Base-by-base conservation (phyloP, 2,329 filamentous ascomycete genomes). In the Pseudopithomyces maydicus region DNA sequence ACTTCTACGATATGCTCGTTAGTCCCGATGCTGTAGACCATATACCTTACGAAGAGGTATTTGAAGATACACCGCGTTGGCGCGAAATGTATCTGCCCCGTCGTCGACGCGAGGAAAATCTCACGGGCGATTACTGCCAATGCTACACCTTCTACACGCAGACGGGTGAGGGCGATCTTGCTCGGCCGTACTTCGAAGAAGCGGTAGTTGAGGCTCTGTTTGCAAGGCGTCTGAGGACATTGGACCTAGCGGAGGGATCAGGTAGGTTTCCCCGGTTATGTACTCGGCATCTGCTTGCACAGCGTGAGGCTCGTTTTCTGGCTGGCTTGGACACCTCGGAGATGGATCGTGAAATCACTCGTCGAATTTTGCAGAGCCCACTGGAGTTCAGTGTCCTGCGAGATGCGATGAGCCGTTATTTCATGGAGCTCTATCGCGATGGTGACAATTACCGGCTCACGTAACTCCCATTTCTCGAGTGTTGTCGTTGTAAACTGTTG, bases 271-370 rank as follows among this genome's bases (percentile, higher is more conserved):
- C 17, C 14, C 11, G 17, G 1, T n/a, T 48, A 23, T 15, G 11
- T 32, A 15, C 4, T 48, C 32, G 33, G n/a, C 1, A 12, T 23
- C 33, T 48, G 45, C n/a, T 48, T 17, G 15, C 6, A 3, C 45
- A 48, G 17, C 32, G 32, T 5, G 33, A 54, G n/a, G 33, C 22
- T 20, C 52, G 52, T 17, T 19, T 32, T 43, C 17, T 19, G 36
- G 52, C 43, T 17, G 52, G 52, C n/a, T n/a, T 49, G n/a, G 44
- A 49, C 23, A 54, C 44, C 11, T 17, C 10, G 6, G 36, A 48
- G 15, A 47, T 54, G 35, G 52, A 54, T 12, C 6, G 7, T 36
- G 50, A 53, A 19, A 44, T 53, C n/a, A 33, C 32, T 26, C 41
- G 17, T 3, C 39, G 41, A 10, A 17, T 46, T 14, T 7, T 47